Conservation (phyloP, 495 filamentous ascomycete species). For the Penicillium herquei region DNA sequence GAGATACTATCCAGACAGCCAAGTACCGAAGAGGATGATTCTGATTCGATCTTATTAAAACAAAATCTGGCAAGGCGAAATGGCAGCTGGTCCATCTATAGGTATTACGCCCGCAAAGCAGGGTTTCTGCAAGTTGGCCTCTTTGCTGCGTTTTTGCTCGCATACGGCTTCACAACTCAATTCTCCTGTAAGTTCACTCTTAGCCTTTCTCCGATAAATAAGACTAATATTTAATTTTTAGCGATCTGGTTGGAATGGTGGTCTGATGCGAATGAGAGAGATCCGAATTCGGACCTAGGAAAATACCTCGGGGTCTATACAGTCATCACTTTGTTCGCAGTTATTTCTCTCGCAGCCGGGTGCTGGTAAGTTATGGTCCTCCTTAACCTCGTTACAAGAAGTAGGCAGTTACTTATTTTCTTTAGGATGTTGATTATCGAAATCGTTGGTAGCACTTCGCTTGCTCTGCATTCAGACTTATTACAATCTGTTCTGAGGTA, state of each 20-base stretch:
- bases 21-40: not conserved
- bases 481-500: conserved; percentile 2
- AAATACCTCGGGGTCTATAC: conserved; percentile 47
- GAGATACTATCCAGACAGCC: not conserved
- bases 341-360: conserved; percentile 26
- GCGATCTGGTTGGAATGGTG: conserved; percentile 46
- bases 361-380: conserved; percentile 31
- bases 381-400: not conserved
- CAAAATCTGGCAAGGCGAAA: conserved; percentile 11
- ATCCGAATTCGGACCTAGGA: conserved; percentile 31
- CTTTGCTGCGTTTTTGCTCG: conserved; percentile 6
- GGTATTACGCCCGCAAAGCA: conserved; percentile 46
- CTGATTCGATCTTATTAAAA: not conserved
- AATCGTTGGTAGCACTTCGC: conserved; percentile 8
- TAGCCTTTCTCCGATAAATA: not conserved
- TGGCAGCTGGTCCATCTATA: conserved; percentile 45
- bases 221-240: conserved; percentile 3
- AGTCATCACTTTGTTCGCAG: conserved; percentile 8
- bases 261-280: conserved; percentile 28
- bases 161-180: not conserved
- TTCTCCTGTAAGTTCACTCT: not conserved
- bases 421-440: conserved; percentile 9
- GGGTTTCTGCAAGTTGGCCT: conserved; percentile 22
- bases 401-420: not conserved
- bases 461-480: conserved; percentile 2